Percentiles rank a stretch among this genome's conserved stretches.
Conservation (phyloP, 805 yeast genomes). For the Hanseniaspora mollemarum region DNA sequence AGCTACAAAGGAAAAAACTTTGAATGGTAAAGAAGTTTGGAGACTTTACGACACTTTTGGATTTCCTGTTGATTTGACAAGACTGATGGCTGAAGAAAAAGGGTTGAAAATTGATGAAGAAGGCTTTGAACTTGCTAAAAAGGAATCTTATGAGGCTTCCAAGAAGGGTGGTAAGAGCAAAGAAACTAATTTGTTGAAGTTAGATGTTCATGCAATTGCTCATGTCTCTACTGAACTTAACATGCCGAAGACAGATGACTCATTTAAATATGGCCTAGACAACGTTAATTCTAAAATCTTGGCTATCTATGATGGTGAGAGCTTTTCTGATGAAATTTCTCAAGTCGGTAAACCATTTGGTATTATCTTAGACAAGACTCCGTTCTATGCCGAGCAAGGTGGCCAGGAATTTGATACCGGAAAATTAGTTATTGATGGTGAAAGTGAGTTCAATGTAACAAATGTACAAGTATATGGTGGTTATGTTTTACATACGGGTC, state of each 20-base stretch:
- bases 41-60: conserved; percentile 96
- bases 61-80: conserved; percentile 95
- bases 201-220: conserved; percentile 84
- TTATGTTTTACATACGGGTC: conserved; percentile 90
- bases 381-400: conserved; percentile 98
- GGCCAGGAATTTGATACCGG: conserved; percentile 98
- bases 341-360: conserved; percentile 53
- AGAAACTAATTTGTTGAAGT: conserved; percentile 53
- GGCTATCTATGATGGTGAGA: conserved; percentile 19
- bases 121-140: conserved; percentile 83
- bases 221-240: conserved; percentile 47
- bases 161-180: conserved; percentile 66
- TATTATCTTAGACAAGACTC: conserved; percentile 73
- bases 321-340: conserved; percentile 30
- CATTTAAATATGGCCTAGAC: conserved; percentile 60
- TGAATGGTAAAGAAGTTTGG: conserved; percentile 95
- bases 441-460: conserved; percentile 74
- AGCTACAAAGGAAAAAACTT: conserved; percentile 57
- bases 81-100: conserved; percentile 97
- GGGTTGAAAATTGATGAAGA: conserved; percentile 84
- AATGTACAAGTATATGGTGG: conserved; percentile 92
- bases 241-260: conserved; percentile 75
- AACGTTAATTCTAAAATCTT: conserved; percentile 45
- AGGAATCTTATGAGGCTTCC: conserved; percentile 86
- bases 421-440: conserved; percentile 76